Evolutionary conservation across 148 eudicot genomes (phyloP), one percentile per base, ranked within the genome.

Genomic region (Hydrangea macrophylla): DNA sequence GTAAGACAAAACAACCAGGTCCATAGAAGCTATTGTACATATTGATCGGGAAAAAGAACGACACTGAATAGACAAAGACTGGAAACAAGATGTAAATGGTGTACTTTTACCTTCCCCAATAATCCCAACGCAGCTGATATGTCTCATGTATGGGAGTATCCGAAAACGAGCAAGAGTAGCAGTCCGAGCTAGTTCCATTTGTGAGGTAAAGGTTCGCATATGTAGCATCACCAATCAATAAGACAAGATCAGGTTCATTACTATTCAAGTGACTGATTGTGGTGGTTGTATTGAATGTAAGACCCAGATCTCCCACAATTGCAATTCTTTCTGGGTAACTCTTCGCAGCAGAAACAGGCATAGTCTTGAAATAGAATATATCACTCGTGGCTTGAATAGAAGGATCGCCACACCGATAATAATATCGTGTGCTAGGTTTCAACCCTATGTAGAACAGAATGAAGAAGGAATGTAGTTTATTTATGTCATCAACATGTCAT

Each of bases 81-180:
- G 12, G 17, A 57, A 33, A 66, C 6, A 32, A 12, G 12, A 24
- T 6, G 8, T 33, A 59, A 60, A 33, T 48, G 0, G 18, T 22
- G 37, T 30, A 67, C 13, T 40, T 40, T n/a, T n/a, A 93, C 96
- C 98, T 88, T 89, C 96, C 99, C 99, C 97, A 94, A 65, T 86
- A 94, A 79, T 94, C 99, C 99, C 99, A 94, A 27, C 99, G 92
- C 27, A 90, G 99, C 73, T 94, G 97, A 72, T 94, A 94, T 0
- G 99, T 94, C 78, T 94, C 99, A 53, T 94, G 97, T 71, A 94
- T 94, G 9, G 99, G 96, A 69, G 88, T 85, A 39, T 87, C 55
- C 3, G 91, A 27, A 77, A 90, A 94, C 5, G 92, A 76, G 77
- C 99, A 94, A 15, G 92, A 79, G 70, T 94, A 94, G 76, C 99